Evolutionary conservation across 176 grass and related monocot species (phyloP).

Genomic region (Zoysia pacifica): DNA sequence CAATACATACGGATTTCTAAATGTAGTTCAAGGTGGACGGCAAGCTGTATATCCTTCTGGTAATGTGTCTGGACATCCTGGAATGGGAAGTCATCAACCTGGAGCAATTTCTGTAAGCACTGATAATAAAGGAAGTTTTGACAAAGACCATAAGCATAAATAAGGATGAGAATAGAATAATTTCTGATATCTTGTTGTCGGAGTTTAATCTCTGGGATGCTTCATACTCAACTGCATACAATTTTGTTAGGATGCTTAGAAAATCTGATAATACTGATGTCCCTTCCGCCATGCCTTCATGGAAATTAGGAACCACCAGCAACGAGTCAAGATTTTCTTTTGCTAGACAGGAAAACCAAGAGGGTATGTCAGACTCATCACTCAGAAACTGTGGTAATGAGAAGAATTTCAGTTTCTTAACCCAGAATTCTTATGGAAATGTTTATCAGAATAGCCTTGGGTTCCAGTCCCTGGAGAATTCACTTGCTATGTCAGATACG

Average conservation of each 20-base stretch:
- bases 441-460: conserved; percentile 51
- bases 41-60: conserved; percentile 40
- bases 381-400: conserved; percentile 48
- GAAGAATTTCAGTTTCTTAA: conserved; percentile 50
- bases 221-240: conserved; percentile 59
- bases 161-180: conserved; percentile 83
- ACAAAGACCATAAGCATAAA: conserved; percentile 43
- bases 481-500: conserved; percentile 43
- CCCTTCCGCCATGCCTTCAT: conserved; percentile 41
- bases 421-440: conserved; percentile 53
- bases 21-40: conserved; percentile 1
- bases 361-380: conserved; percentile 49
- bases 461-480: conserved; percentile 48
- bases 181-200: conserved; percentile 80
- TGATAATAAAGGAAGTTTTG: conserved; percentile 54
- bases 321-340: conserved; percentile 92
- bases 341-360: conserved; percentile 87
- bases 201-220: conserved; percentile 97
- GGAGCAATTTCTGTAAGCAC: conserved; percentile 33
- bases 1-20: neutral
- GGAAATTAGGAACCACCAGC: conserved; percentile 58
- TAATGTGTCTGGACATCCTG: conserved; percentile 46
- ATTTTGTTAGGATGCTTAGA: conserved; percentile 64
- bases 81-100: conserved; percentile 40
- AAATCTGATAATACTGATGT: conserved; percentile 57